These are phyloP conservation scores for Cladosporium sp. DNA, from an alignment of 2,329 filamentous ascomycete genomes.

Conservation along the genomic window DNA sequence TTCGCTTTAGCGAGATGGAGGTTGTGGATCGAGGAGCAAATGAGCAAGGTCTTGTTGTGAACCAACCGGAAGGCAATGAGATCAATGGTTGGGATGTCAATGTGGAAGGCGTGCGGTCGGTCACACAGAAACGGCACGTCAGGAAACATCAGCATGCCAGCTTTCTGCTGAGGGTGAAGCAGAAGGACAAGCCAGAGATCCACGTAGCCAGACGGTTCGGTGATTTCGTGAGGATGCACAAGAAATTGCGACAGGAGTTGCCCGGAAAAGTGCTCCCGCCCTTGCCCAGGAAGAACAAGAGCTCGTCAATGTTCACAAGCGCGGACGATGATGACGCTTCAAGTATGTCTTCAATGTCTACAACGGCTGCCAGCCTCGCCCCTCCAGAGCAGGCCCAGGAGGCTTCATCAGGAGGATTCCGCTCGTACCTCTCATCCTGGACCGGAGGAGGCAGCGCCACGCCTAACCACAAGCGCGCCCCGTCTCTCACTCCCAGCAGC, in stretches of 20 bases:
- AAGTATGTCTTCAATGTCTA: conserved; percentile 75
- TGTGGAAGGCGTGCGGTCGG: conserved; percentile 78
- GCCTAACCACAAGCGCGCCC: conserved; percentile 36
- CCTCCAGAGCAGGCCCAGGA: conserved; percentile 14
- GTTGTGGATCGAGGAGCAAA: conserved; percentile 91
- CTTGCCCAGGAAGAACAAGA: conserved; percentile 87
- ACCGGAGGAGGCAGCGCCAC: conserved; percentile 23
- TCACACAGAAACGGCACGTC: conserved; percentile 75
- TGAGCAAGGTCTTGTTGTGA: conserved; percentile 79
- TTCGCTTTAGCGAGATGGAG: conserved; percentile 93
- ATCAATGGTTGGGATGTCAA: conserved; percentile 98
- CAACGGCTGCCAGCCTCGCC: conserved; percentile 39
- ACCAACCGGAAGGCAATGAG: conserved; percentile 81
- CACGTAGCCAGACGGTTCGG: conserved; percentile 83
- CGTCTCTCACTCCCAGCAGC: conserved; percentile 28
- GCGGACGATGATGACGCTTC: conserved; percentile 63
- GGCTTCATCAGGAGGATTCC: conserved; percentile 32
- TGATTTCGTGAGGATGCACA: conserved; percentile 76
- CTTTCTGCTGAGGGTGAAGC: conserved; percentile 82
- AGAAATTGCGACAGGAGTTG: conserved; percentile 71
- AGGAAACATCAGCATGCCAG: conserved; percentile 89
- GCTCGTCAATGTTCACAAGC: conserved; percentile 55
- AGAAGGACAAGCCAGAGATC: conserved; percentile 65
- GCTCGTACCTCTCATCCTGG: conserved; percentile 38
- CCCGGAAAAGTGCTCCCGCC: conserved; percentile 85